Conservation (phyloP, 2,329 filamentous ascomycete genomes). For the Aspergillus sp. region DNA sequence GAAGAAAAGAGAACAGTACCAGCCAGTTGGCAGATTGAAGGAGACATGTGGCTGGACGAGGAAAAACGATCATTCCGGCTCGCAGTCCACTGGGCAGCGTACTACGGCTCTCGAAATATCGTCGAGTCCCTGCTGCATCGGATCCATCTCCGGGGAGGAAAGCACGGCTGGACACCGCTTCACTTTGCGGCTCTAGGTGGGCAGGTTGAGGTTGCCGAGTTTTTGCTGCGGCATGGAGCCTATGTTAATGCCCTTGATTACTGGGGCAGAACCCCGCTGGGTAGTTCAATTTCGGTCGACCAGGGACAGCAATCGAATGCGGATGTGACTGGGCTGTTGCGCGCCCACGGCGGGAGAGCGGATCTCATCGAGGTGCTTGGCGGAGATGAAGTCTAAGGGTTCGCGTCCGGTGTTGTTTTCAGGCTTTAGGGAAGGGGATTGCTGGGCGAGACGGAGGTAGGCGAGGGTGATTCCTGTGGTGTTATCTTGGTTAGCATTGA, state of each 20-base stretch:
- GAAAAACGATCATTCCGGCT: not conserved
- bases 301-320: too few species aligned
- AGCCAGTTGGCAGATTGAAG: not conserved
- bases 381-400: too few species aligned
- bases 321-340: too few species aligned
- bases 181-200: not conserved
- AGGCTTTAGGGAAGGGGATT: conserved; percentile 32
- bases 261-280: not conserved
- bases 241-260: not conserved
- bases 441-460: conserved; percentile 44
- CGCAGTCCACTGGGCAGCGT: not conserved
- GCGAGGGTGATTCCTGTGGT: conserved; percentile 39
- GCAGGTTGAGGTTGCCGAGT: not conserved
- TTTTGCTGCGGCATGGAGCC: not conserved
- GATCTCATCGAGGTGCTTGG: too few species aligned
- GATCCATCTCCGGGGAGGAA: not conserved
- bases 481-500: not conserved
- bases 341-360: too few species aligned
- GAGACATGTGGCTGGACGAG: not conserved
- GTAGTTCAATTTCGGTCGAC: not conserved
- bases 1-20: too few species aligned
- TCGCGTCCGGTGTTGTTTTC: conserved; percentile 12
- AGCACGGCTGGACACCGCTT: not conserved
- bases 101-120: not conserved
- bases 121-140: not conserved